Base-by-base conservation (phyloP, 805 yeast species). In the Blastobotrys mokoenaii region DNA sequence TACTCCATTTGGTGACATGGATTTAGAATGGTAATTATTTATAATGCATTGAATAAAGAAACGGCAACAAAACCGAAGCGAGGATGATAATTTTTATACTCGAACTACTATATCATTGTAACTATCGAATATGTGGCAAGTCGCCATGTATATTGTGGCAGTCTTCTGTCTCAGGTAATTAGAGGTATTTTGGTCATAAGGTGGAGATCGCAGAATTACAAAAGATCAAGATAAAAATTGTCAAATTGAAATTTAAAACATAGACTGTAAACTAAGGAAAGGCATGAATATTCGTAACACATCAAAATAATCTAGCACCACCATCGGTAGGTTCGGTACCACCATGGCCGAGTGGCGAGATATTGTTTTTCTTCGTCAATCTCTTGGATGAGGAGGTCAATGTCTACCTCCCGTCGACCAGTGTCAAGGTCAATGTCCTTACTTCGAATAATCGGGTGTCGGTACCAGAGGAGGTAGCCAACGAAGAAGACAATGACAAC, bases 371-470 rank as follows among this genome's bases (percentile, higher is more conserved):
- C 84, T 54, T 73, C 79, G n/a, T 72, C 75, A 44, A 75, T 62
- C 59, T 75, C 79, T 53, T 71, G 74, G 44, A 64, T 70, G 48
- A 78, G 64, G 38, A 68, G 57, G 25, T 79, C 83, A 50, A 72
- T 52, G 58, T 80, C 82, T 27, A 71, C 58, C 37, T 73, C 76
- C 54, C 80, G 74, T 66, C 82, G 71, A 44, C 86, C 85, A 22
- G 79, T 69, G 51, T 76, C 80, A 34, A 80, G 69, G 55, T 80
- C 85, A 56, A 79, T 68, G 40, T 77, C 76, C 20, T 60, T 55
- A 20, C 73, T 70, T 18, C 62, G 65, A 46, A 78, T 66, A 56
- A 64, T 73, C 61, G 60, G 65, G 50, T 64, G 60, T 42, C 65
- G 63, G 35, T 63, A 62, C 58, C 67, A 75, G 27, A 73, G 38